Evolutionary conservation across 2,329 filamentous ascomycete species (phyloP).

Genomic region (Coleophoma eucalyptorum): DNA sequence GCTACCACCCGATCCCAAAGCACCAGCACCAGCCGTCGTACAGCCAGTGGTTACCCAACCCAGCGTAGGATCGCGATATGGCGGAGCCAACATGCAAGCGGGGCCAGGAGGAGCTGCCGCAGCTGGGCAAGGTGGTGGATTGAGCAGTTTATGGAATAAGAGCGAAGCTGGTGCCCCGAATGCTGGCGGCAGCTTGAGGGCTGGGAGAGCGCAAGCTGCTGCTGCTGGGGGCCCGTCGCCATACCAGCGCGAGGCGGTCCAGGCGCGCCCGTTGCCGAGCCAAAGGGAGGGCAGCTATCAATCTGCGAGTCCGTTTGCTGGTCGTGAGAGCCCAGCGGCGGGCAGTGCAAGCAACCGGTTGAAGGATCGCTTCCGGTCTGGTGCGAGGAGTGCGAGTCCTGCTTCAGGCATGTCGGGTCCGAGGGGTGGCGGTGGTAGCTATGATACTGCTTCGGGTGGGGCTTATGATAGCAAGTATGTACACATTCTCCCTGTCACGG

Average conservation of each 20-base stretch:
- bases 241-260: slow-evolving; percentile 14
- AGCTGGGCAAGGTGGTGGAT: slow-evolving; percentile 28
- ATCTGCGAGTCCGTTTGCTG: slow-evolving; percentile 33
- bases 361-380: slow-evolving; percentile 73
- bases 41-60: slow-evolving; percentile 47
- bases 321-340: slow-evolving; percentile 22
- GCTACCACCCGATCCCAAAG: slow-evolving; percentile 88
- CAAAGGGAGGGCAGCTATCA: slow-evolving; percentile 76
- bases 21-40: slow-evolving; percentile 37
- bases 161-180: slow-evolving; percentile 11
- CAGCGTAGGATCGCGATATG: slow-evolving; percentile 51
- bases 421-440: slow-evolving; percentile 7
- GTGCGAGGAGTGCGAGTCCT: slow-evolving; percentile 47
- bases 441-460: slow-evolving; percentile 7
- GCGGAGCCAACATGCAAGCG: slow-evolving; percentile 34
- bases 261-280: slow-evolving; percentile 63
- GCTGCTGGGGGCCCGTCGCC: not conserved
- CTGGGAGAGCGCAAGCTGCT: slow-evolving; percentile 13
- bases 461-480: slow-evolving; percentile 10
- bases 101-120: slow-evolving; percentile 26
- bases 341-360: slow-evolving; percentile 70
- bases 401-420: slow-evolving; percentile 8
- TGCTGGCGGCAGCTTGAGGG: slow-evolving; percentile 19
- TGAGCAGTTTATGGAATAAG: slow-evolving; percentile 57
- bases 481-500: not conserved